Conservation (phyloP, 148 eudicot species). For the Dysphania ambrosioides region DNA sequence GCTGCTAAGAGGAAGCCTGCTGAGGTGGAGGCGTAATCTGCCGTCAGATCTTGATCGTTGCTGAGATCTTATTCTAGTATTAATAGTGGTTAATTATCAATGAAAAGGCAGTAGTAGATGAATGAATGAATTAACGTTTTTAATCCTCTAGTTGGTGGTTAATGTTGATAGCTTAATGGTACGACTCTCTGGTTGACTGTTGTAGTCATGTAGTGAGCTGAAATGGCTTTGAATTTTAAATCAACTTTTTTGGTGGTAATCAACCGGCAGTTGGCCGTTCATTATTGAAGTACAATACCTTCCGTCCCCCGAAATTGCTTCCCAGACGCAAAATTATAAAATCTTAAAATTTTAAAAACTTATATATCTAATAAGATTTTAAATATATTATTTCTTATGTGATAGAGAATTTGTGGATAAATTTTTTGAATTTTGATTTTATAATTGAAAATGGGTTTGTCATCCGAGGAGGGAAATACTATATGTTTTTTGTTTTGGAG, state of each 20-base stretch:
- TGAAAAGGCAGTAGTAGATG: neutral
- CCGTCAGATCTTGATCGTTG: constrained; percentile 12
- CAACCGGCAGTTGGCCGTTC: constrained; percentile 21
- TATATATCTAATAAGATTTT: too few species aligned
- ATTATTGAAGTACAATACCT: too few species aligned
- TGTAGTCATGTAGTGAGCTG: neutral
- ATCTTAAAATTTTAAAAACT: too few species aligned
- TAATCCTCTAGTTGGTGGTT: neutral
- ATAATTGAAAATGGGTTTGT: too few species aligned
- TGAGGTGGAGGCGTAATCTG: constrained; percentile 38
- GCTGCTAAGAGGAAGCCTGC: constrained; percentile 25
- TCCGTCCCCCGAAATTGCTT: too few species aligned
- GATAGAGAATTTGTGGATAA: too few species aligned
- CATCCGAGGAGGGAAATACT: too few species aligned
- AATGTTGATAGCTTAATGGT: constrained; percentile 14
- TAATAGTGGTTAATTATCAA: neutral
- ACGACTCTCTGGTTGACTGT: neutral
- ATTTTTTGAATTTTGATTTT: too few species aligned
- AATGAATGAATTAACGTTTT: neutral
- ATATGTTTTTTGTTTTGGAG: too few species aligned
- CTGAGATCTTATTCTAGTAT: neutral
- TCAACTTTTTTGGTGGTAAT: neutral
- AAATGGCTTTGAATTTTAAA: constrained; percentile 24
- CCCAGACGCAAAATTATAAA: too few species aligned
- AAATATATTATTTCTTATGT: too few species aligned